A percentile compares a stretch with the other conserved stretches of the same genome.
phyloP scores from a whole-genome alignment of 2,329 filamentous ascomycete genomes.

The Aspergillus sergii region DNA sequence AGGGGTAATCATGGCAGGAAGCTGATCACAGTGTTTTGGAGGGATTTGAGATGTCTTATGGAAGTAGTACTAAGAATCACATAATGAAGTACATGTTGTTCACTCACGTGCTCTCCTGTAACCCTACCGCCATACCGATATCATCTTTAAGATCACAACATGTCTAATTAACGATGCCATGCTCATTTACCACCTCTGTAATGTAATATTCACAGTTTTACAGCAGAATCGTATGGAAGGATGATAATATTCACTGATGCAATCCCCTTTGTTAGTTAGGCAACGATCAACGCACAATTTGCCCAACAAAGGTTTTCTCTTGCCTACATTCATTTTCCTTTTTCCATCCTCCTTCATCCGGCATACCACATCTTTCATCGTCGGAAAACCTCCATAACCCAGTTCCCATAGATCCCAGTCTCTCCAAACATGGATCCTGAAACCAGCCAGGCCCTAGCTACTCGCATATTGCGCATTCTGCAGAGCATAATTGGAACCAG shows the following conservation, averaged over 20 bases:
- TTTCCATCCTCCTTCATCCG: too few relatives aligned
- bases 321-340: too few relatives aligned
- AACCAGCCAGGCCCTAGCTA: too few relatives aligned
- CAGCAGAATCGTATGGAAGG: not conserved
- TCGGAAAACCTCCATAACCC: too few relatives aligned
- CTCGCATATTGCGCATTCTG: too few relatives aligned
- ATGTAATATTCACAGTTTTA: rapidly evolving
- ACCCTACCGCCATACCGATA: not conserved
- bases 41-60: not conserved
- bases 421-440: too few relatives aligned
- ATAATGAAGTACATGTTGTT: not conserved
- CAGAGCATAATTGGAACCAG: rapidly evolving
- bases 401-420: too few relatives aligned
- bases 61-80: not conserved
- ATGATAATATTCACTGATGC: not conserved
- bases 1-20: too few relatives aligned
- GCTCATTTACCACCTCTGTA: too few relatives aligned
- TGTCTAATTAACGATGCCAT: not conserved
- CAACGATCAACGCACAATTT: not conserved
- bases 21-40: not conserved
- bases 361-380: rapidly evolving
- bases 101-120: not conserved
- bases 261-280: not conserved
- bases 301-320: not conserved
- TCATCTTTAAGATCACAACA: not conserved